Base-by-base conservation (phyloP, 2,329 filamentous ascomycete genomes). In the Aspergillus sp. region DNA sequence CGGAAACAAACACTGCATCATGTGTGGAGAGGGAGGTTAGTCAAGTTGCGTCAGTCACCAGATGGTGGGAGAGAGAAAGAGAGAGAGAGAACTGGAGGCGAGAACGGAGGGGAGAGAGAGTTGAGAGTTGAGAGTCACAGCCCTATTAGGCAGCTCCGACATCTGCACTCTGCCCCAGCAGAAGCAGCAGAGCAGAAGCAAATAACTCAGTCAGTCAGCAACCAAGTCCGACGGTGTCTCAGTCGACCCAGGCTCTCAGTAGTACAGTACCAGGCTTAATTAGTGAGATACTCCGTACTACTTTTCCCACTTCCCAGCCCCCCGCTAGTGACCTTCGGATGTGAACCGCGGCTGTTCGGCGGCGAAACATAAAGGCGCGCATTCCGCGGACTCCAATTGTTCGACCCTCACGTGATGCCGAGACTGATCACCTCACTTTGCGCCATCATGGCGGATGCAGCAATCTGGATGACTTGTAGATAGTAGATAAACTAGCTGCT, bases 291-390 rank as follows among this genome's bases (percentile, higher is more conserved):
- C 38, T 43, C 25, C 45, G 53, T 32, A 45, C 28, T 32, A 17
- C 32, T 7, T 41, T n/a, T 23, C 25, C 50, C 32, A 41, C 43
- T 28, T 36, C 32, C 32, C 32, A 54, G 57, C 15, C 39, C 39
- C 51, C 9, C 41, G 38, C 10, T 47, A 15, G 12, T 43, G 21
- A 36, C 32, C 23, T 48, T 70, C 65, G 65, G 69, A 63, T 65
- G 51, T 19, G 53, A 64, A 63, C 65, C 63, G 63, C 68, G 69
- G 69, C 67, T 67, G 32, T 62, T 53, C 39, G 23, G 41, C 15
- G 30, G 39, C 23, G 23, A 30, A 21, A 28, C 57, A 50, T 36
- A 41, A 28, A 30, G 41, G 17, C 52, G 30, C 15, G 32, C 23
- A 30, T 49, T 12, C 47, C 39, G 53, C 28, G 28, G 28, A 30